Conservation (phyloP, 2,329 filamentous ascomycete genomes). For the Microsporum ferrugineum region DNA sequence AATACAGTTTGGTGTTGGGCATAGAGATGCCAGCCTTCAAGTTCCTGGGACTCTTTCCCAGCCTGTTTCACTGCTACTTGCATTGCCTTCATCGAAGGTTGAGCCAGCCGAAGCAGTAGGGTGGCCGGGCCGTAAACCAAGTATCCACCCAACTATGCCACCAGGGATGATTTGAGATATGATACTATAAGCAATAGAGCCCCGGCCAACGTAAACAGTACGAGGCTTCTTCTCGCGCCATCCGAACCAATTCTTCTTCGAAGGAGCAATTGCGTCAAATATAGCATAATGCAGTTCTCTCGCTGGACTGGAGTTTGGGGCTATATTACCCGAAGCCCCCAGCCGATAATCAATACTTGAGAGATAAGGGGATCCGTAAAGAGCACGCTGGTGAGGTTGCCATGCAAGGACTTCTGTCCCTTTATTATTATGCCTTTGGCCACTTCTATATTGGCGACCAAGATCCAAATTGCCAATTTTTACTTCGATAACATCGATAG, state of each 20-base stretch:
- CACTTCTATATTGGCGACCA: slow-evolving; percentile 44
- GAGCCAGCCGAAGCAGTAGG: slow-evolving; percentile 8
- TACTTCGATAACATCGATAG: slow-evolving; percentile 68
- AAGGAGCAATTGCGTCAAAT: slow-evolving; percentile 68
- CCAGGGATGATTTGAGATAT: slow-evolving; percentile 71
- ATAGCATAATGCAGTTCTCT: slow-evolving; percentile 74
- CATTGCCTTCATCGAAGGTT: slow-evolving; percentile 17
- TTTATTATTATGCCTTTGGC: slow-evolving; percentile 34
- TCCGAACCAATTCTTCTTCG: slow-evolving; percentile 31
- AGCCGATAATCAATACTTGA: slow-evolving; percentile 35
- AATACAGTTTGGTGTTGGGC: slow-evolving; percentile 14
- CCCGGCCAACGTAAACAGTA: slow-evolving; percentile 69
- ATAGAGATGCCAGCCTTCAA: slow-evolving; percentile 2
- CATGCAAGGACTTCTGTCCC: slow-evolving; percentile 50
- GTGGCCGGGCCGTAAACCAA: slow-evolving; percentile 53
- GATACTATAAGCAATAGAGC: slow-evolving; percentile 71
- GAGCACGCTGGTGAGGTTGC: slow-evolving; percentile 45
- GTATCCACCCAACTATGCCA: slow-evolving; percentile 80
- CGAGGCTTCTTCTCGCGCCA: slow-evolving; percentile 31
- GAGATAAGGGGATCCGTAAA: slow-evolving; percentile 32
- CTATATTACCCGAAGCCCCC: slow-evolving; percentile 28
- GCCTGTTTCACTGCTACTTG: slow-evolving; percentile 25
- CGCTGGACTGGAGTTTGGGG: slow-evolving; percentile 55
- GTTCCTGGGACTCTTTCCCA: slow-evolving; percentile 25
- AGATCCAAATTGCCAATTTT: slow-evolving; percentile 88